phyloP scores from a whole-genome alignment of 495 filamentous ascomycete species.

The Neurospora tetrasperma region DNA sequence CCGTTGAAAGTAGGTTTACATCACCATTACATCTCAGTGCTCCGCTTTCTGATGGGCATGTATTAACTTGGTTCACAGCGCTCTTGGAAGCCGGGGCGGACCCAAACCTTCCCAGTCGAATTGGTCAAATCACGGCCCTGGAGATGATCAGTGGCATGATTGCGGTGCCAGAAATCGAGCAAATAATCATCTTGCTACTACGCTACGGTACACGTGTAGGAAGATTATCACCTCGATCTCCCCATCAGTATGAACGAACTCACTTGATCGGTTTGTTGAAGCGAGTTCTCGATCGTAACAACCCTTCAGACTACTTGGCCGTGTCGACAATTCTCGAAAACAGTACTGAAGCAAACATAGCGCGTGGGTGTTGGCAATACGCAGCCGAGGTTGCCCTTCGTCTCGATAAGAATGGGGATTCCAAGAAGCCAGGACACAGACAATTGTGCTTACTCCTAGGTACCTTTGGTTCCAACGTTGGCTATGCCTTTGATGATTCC shows the following conservation, averaged over 20 bases:
- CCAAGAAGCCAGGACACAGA: not conserved
- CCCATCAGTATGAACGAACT: not conserved
- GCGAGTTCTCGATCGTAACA: not conserved
- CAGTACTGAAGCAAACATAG: conserved; percentile 2
- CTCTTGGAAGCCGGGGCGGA: not conserved
- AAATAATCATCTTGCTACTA: not conserved
- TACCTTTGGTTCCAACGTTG: not conserved
- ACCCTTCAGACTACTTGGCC: not conserved
- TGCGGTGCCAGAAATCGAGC: not conserved
- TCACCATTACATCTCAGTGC: not conserved
- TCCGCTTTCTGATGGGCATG: not conserved
- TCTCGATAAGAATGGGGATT: not conserved
- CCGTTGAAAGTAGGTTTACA: not conserved
- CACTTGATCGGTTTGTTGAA: not conserved
- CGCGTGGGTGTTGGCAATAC: conserved; percentile 3
- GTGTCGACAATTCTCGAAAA: not conserved
- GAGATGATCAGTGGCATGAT: not conserved
- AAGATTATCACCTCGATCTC: not conserved
- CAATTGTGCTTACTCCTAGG: not conserved
- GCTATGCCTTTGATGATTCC: conserved; percentile 2
- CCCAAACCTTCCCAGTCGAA: not conserved
- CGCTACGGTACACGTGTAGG: not conserved
- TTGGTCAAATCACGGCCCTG: not conserved
- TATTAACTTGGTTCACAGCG: not conserved
- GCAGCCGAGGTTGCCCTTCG: not conserved